Evolutionary conservation across 1,139 yeast genomes (phyloP).

Genomic region (Geotrichum aggregatum): DNA sequence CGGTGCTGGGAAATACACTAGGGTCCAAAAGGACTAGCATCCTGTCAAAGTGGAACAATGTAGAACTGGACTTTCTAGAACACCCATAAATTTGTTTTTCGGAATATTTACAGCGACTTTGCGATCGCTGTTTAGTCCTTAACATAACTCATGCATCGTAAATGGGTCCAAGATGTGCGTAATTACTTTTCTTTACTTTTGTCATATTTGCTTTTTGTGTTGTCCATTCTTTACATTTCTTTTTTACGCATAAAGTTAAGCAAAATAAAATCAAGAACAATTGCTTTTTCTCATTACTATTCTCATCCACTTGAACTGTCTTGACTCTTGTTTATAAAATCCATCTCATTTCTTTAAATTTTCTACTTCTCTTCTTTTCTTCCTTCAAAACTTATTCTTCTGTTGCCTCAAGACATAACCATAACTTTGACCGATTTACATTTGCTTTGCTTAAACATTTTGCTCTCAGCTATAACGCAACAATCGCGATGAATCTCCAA

Average conservation of each 20-base stretch:
- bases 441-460: neutral
- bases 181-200: neutral
- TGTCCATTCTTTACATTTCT: neutral
- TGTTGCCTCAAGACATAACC: neutral
- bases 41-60: neutral
- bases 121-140: too few relatives aligned
- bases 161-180: neutral
- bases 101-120: too few relatives aligned
- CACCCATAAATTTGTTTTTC: conserved; percentile 8
- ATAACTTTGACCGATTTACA: neutral
- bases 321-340: conserved; percentile 2
- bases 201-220: neutral
- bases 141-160: too few relatives aligned
- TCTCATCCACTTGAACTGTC: neutral
- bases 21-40: neutral
- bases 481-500: conserved; percentile 30
- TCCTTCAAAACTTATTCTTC: neutral
- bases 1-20: neutral
- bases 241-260: neutral
- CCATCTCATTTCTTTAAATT: neutral
- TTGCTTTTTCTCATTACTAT: neutral
- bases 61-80: conserved; percentile 1
- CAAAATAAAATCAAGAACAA: neutral
- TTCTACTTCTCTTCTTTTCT: conserved; percentile 2
- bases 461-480: neutral